Conservation (phyloP, 345 rosid species). For the Brassica incana region DNA sequence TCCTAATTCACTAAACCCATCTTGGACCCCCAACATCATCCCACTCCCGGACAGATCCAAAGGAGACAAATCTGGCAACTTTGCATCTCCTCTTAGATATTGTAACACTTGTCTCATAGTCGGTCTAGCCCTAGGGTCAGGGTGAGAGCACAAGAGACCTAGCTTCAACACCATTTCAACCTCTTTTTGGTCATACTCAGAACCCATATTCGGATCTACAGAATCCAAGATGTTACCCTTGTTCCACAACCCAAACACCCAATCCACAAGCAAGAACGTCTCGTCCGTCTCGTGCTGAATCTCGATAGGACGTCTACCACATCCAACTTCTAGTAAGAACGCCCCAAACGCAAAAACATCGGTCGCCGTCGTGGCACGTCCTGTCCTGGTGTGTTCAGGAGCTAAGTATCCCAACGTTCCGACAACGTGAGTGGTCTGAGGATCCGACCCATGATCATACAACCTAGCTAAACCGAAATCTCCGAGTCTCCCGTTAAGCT, state of each 20-base stretch:
- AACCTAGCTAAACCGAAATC: slow-evolving; percentile 90
- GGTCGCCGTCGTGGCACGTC: slow-evolving; percentile 67
- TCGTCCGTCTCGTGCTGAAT: slow-evolving; percentile 29
- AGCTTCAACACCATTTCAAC: slow-evolving; percentile 56
- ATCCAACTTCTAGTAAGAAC: slow-evolving; percentile 67
- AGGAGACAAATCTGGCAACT: slow-evolving; percentile 45
- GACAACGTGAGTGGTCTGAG: slow-evolving; percentile 78
- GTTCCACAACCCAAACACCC: slow-evolving; percentile 67
- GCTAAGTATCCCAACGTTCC: slow-evolving; percentile 94
- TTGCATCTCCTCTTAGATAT: slow-evolving; percentile 62
- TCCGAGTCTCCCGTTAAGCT: slow-evolving; percentile 78
- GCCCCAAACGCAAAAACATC: slow-evolving; percentile 96
- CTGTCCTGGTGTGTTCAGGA: slow-evolving; percentile 82
- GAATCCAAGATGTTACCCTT: slow-evolving; percentile 52
- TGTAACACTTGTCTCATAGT: slow-evolving; percentile 66
- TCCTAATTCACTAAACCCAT: slow-evolving; percentile 50
- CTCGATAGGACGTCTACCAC: slow-evolving; percentile 90
- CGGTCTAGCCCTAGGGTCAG: slow-evolving; percentile 58
- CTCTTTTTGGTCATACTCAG: slow-evolving; percentile 46
- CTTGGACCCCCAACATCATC: slow-evolving; percentile 35
- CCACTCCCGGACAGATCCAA: slow-evolving; percentile 43
- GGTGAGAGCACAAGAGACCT: slow-evolving; percentile 76
- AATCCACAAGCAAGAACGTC: slow-evolving; percentile 60
- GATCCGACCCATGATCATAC: slow-evolving; percentile 78
- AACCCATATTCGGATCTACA: slow-evolving; percentile 50